Percentiles rank a stretch among this genome's conserved stretches.
phyloP scores from a whole-genome alignment of 2,329 filamentous ascomycete species.

The Elsinoe necatrix region DNA sequence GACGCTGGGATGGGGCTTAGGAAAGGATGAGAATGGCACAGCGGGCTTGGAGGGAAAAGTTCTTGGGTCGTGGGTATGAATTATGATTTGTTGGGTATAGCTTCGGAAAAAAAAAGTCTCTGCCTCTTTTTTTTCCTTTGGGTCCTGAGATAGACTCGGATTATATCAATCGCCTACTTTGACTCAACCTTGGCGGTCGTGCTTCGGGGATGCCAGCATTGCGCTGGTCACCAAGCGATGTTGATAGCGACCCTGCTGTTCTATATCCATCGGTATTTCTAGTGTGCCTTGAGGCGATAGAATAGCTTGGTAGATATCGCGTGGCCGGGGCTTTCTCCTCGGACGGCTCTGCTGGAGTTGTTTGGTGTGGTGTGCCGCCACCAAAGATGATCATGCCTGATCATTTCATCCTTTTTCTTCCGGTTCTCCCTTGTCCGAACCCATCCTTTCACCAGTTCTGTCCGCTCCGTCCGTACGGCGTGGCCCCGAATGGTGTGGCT shows the following conservation, averaged over 20 bases:
- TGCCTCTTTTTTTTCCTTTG: not conserved
- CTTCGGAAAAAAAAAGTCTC: not conserved
- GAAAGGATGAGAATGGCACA: not conserved
- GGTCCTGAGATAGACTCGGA: not conserved
- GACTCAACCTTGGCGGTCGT: too few species aligned
- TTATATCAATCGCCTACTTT: not conserved
- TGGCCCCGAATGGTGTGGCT: slow-evolving; percentile 47
- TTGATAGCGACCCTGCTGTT: too few species aligned
- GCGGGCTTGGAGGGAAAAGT: not conserved
- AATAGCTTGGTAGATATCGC: too few species aligned
- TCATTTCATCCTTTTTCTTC: not conserved
- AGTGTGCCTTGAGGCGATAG: too few species aligned
- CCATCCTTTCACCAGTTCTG: slow-evolving; percentile 17
- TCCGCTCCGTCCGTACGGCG: slow-evolving; percentile 20
- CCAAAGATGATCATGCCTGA: not conserved
- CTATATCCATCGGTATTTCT: too few species aligned
- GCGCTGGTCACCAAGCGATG: too few species aligned
- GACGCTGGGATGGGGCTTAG: not conserved
- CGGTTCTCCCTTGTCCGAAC: too few species aligned
- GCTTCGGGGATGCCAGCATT: too few species aligned
- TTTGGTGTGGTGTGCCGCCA: not conserved
- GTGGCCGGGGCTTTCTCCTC: too few species aligned
- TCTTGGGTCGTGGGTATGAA: not conserved
- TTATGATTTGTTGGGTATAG: slow-evolving; percentile 11
- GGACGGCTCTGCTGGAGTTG: too few species aligned